phyloP scores from a whole-genome alignment of 2,329 filamentous ascomycete genomes.

The Massarina eburnea region DNA sequence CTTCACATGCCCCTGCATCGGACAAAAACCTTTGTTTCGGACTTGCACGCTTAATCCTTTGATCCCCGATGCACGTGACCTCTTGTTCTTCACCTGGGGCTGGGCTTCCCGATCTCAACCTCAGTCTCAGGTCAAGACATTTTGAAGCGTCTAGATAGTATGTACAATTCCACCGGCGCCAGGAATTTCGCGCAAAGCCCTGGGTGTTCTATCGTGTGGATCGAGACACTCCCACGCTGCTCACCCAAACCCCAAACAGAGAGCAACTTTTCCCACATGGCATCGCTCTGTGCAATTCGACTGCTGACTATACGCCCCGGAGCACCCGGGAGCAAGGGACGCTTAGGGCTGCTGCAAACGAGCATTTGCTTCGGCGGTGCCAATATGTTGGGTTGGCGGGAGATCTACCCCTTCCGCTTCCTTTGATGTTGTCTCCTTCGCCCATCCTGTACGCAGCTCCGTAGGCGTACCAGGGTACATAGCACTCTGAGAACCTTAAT shows the following conservation, averaged over 20 bases:
- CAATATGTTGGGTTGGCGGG: background rate
- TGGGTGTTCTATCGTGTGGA: too few species aligned
- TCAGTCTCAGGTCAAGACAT: conserved; percentile 2
- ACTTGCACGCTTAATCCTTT: conserved; percentile 1
- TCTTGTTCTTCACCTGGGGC: background rate
- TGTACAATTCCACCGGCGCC: background rate
- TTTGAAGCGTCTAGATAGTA: background rate
- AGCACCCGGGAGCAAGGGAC: background rate
- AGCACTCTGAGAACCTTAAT: too few species aligned
- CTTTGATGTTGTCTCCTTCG: too few species aligned
- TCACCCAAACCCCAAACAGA: too few species aligned
- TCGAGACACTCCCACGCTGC: too few species aligned
- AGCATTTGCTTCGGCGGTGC: background rate
- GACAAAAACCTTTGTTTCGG: background rate
- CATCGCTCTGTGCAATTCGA: background rate
- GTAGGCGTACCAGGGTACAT: too few species aligned
- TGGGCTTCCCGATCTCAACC: background rate
- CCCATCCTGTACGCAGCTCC: too few species aligned
- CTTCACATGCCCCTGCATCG: background rate
- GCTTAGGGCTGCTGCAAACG: background rate
- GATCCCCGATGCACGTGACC: conserved; percentile 1
- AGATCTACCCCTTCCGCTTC: background rate
- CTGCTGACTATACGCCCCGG: background rate
- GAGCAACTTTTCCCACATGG: background rate
- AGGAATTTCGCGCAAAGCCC: background rate